phyloP scores from a whole-genome alignment of 768 basidiomycete genomes.

The Arthromyces matolae region DNA sequence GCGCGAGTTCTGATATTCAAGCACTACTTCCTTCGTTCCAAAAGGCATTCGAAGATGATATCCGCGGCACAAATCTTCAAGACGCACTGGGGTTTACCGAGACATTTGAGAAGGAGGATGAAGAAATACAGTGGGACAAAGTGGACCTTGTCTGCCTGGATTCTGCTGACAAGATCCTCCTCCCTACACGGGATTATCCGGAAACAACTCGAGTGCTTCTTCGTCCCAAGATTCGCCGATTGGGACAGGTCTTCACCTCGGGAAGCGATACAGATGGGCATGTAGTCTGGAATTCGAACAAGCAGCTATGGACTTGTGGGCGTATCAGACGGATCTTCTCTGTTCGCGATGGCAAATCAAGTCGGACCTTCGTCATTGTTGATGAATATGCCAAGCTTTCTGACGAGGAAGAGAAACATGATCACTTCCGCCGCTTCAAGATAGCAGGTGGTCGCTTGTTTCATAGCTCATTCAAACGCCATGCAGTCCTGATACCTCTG shows the following conservation, averaged over 20 bases:
- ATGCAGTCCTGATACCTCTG: not conserved
- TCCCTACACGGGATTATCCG: not conserved
- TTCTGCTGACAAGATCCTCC: not conserved
- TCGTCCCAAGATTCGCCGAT: not conserved
- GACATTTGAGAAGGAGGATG: not conserved
- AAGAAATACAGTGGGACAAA: not conserved
- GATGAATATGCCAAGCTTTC: not conserved
- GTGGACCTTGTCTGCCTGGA: not conserved
- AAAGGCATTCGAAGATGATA: conserved; percentile 7
- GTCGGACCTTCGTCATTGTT: not conserved
- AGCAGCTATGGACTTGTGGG: not conserved
- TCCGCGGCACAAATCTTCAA: conserved; percentile 13
- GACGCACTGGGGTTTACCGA: conserved; percentile 15
- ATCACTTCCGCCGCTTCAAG: not conserved
- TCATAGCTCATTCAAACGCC: not conserved
- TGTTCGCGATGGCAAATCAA: not conserved
- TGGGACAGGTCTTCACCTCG: conserved; percentile 9
- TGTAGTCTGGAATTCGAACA: conserved; percentile 4
- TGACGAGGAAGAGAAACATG: not conserved
- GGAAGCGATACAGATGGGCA: conserved; percentile 11
- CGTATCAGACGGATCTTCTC: not conserved
- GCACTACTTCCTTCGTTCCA: conserved; percentile 3
- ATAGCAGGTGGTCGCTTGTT: not conserved
- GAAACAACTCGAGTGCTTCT: not conserved
- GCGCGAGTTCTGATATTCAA: not conserved